Conservation (phyloP, 352 stramenopile genomes). For the Phytophthora pinifolia region DNA sequence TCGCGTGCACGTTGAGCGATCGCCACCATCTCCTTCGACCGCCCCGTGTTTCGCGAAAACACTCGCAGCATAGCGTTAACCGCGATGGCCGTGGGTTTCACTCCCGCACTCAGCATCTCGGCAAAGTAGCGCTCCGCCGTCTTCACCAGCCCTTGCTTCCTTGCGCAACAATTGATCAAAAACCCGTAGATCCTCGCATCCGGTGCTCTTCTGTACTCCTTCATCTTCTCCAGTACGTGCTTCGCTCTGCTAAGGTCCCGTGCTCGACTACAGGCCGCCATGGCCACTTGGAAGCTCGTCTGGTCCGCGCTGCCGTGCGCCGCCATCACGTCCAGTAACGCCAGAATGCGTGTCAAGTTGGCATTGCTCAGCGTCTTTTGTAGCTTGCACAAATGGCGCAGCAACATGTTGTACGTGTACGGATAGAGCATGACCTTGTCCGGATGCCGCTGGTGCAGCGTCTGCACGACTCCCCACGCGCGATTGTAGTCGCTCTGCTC, state of each 20-base stretch:
- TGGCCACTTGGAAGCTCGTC: constrained; percentile 68
- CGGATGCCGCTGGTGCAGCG: constrained; percentile 22
- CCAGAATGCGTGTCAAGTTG: constrained; percentile 44
- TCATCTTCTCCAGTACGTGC: constrained; percentile 51
- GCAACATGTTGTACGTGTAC: constrained; percentile 57
- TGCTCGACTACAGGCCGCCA: constrained; percentile 61
- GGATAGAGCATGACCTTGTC: constrained; percentile 33
- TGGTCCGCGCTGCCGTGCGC: constrained; percentile 34
- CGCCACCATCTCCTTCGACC: constrained; percentile 36
- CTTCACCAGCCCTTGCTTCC: constrained; percentile 32
- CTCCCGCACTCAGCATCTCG: constrained; percentile 37
- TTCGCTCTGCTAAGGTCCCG: constrained; percentile 39
- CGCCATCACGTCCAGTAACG: constrained; percentile 56
- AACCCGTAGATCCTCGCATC: constrained; percentile 56
- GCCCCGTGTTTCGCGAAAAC: constrained; percentile 35
- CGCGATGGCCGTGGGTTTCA: constrained; percentile 44
- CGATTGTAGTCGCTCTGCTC: constrained; percentile 29
- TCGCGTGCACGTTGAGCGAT: constrained; percentile 32
- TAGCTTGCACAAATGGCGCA: constrained; percentile 48
- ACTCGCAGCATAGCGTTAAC: constrained; percentile 70
- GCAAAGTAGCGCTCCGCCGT: constrained; percentile 45
- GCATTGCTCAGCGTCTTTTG: constrained; percentile 33
- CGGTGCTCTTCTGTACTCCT: constrained; percentile 21
- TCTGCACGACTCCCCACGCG: constrained; percentile 33
- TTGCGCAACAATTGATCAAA: constrained; percentile 67